Percentiles rank a stretch among this genome's conserved stretches.
Evolutionary conservation across 768 basidiomycete species (phyloP).

Genomic region (Phylloporus scabripes): DNA sequence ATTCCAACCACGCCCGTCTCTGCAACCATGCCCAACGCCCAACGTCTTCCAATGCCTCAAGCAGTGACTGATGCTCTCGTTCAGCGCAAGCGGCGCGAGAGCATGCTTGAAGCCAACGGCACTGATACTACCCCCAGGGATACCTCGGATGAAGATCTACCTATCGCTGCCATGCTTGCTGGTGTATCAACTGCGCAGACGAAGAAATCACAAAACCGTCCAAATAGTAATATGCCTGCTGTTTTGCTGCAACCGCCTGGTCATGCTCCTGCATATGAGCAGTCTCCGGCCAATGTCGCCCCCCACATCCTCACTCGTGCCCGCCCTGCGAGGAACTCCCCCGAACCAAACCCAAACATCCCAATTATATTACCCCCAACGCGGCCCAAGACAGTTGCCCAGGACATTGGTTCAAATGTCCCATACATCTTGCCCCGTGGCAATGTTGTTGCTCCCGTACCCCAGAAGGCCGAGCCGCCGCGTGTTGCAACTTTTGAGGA

Average conservation of each 20-base stretch:
- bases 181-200: constrained; percentile 5
- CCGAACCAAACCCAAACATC: constrained; percentile 24
- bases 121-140: constrained; percentile 30
- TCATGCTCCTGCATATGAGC: constrained; percentile 26
- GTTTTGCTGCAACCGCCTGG: constrained; percentile 29
- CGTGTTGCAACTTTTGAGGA: constrained; percentile 83
- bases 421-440: constrained; percentile 43
- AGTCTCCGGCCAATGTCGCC: constrained; percentile 11
- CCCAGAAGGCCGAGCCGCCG: constrained; percentile 43
- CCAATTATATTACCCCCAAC: constrained; percentile 30
- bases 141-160: constrained; percentile 31
- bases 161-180: constrained; percentile 25
- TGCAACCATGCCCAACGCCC: constrained; percentile 29
- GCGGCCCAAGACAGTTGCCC: constrained; percentile 30
- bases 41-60: constrained; percentile 53
- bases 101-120: constrained; percentile 46
- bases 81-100: constrained; percentile 68
- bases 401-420: constrained; percentile 32
- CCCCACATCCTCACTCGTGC: constrained; percentile 23
- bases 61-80: constrained; percentile 73
- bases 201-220: constrained; percentile 18
- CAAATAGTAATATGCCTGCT: constrained; percentile 22
- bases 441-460: constrained; percentile 36
- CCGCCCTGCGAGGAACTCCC: constrained; percentile 14
- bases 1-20: constrained; percentile 55